Percentiles rank a stretch among this genome's conserved stretches.
Evolutionary conservation across 2,329 filamentous ascomycete species (phyloP).

Genomic region (Rhexocercosporidium sp.): DNA sequence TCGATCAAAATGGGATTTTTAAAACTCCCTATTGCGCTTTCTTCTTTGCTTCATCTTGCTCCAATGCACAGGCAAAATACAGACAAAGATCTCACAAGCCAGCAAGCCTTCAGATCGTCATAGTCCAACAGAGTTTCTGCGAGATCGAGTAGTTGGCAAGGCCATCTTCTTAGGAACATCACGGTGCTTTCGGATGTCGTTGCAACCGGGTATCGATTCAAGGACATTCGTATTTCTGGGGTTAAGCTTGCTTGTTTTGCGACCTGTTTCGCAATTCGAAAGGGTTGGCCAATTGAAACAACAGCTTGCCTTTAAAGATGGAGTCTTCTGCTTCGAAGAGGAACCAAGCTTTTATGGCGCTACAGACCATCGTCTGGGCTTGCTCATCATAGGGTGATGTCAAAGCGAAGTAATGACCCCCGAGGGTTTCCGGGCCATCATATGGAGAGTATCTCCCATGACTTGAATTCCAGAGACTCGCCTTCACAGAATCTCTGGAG

Average conservation of each 20-base stretch:
- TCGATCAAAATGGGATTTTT: not conserved
- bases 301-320: not conserved
- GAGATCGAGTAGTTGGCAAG: not conserved
- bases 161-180: not conserved
- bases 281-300: not conserved
- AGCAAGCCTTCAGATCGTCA: not conserved
- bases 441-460: not conserved
- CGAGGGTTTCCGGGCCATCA: not conserved
- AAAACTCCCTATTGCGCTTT: not conserved
- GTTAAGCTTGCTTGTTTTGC: not conserved
- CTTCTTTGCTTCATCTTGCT: not conserved
- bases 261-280: not conserved
- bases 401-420: not conserved
- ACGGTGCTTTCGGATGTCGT: not conserved
- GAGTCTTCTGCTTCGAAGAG: not conserved
- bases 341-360: not conserved
- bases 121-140: not conserved
- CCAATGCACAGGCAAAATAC: not conserved
- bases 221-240: not conserved
- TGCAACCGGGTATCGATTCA: not conserved
- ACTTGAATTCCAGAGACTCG: not conserved
- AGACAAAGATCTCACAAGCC: not conserved
- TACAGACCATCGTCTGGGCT: not conserved
- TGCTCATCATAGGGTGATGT: not conserved
- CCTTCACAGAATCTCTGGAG: not conserved